Evolutionary conservation across 805 yeast genomes (phyloP), one percentile per base, ranked within the genome.

Genomic region (Kodamaea sagamina): DNA sequence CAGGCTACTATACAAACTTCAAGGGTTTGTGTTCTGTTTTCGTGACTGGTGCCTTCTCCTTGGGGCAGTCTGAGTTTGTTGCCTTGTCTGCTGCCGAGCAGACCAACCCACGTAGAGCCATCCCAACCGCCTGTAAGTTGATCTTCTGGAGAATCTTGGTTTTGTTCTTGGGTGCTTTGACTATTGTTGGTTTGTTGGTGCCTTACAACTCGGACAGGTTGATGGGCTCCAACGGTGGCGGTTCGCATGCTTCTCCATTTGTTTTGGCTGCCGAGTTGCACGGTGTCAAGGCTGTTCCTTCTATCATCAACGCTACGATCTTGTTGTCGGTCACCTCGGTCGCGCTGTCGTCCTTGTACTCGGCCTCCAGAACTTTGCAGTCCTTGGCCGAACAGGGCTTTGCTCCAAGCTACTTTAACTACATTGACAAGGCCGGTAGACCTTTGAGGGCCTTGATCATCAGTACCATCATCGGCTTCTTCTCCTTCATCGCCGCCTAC

Each of bases 211-310:
- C 60, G 18, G 51, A 48, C 49, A 47, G 54, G 29, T 51, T 59
- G 27, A 49, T 58, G 61, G 62, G 63, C 11, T 49, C 59, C 2
- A 49, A 53, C 4, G 65, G 64, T 26, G 52, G 62, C 31, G 56
- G 58, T 12, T 47, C 68, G 29, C 60, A 62, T 44, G 73, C 74
- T 3, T 68, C 74, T 26, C 74, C 75, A 3, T 70, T 53, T 46
- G 75, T 70, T 11, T 53, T 70, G 40, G 73, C 75, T 38, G 72
- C 70, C 42, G 65, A 63, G 35, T 49, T 59, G n/a, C 72, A 69
- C 41, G 68, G 68, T 9, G 63, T 69, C 35, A 49, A 49, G 17
- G 74, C 61, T 4, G 63, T 68, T 43, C 68, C 73, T n/a, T 63
- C 67, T 38, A 65, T 70, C 47, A 66, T 70, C 52, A 70, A 70